Base-by-base conservation (phyloP, 352 stramenopile species). In the Phytophthora sansomeana region DNA sequence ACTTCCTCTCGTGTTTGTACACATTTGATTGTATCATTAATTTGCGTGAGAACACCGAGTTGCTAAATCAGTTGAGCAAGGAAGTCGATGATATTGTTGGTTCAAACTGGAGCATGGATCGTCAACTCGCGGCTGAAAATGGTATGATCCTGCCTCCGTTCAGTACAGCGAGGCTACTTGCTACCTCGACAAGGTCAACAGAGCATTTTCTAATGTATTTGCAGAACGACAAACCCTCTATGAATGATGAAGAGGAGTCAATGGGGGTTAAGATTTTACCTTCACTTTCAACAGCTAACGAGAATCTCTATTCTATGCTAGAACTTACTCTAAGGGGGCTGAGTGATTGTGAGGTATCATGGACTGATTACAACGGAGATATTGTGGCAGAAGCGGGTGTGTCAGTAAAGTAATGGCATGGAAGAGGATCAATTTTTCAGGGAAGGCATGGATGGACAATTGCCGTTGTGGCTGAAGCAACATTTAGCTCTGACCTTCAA, bases 121-220 rank as follows among this genome's bases (percentile, higher is more conserved):
- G 77, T 19, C 58, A 76, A 52, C 51, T 79, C 19, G 78, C 78
- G 8, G 78, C 78, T 19, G 69, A 72, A 57, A 83, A 81, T 28
- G 74, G 75, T 35, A 74, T 75, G 55, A 69, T 93, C n/a, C 64
- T 92, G 17, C 87, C 89, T 21, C 82, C 89, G n/a, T 96, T 96
- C 50, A 96, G 89, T 50, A 94, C 89, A 4, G 82, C 87, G 8
- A 80, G 89, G 21, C 66, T 96, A 21, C 51, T 96, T 9, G 80
- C 81, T 13, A 81, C 77, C 17, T 83, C 87, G 7, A 90, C 81
- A 33, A 58, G 85, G 26, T 86, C 79, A 16, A 89, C 82, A 16
- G 87, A 95, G 24, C 85, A 91, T 59, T 96, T 95, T 39, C 55
- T 96, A 17, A 94, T 96, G 82, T 95, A 95, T 69, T 51, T 96